Conservation (phyloP, 2,329 filamentous ascomycete genomes). For the Talaromyces sp. region DNA sequence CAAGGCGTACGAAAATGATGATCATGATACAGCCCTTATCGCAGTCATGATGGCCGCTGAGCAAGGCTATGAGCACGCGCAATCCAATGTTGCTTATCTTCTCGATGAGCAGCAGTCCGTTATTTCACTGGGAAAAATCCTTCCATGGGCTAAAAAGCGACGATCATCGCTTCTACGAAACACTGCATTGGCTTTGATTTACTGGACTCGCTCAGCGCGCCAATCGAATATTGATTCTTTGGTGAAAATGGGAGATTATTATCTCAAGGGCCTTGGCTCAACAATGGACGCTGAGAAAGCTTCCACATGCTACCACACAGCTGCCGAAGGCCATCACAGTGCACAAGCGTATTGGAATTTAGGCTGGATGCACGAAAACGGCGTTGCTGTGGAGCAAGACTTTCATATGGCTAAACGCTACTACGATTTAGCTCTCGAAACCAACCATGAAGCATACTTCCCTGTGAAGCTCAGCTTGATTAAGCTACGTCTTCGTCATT, state of each 20-base stretch:
- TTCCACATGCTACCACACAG: conserved; percentile 84
- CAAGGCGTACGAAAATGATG: conserved; percentile 69
- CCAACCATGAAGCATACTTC: conserved; percentile 88
- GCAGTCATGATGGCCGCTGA: conserved; percentile 83
- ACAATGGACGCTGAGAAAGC: conserved; percentile 73
- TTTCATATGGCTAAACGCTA: conserved; percentile 95
- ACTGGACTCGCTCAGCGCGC: conserved; percentile 91
- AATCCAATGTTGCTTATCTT: conserved; percentile 84
- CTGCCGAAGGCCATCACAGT: conserved; percentile 83
- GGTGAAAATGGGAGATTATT: conserved; percentile 98
- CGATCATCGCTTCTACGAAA: conserved; percentile 48
- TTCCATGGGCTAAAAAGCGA: conserved; percentile 41
- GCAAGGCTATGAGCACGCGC: conserved; percentile 82
- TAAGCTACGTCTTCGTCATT: conserved; percentile 77
- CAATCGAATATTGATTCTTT: conserved; percentile 90
- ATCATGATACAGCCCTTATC: conserved; percentile 73
- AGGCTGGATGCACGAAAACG: conserved; percentile 99
- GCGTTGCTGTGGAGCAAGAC: conserved; percentile 84
- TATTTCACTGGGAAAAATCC: conserved; percentile 50
- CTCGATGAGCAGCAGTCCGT: conserved; percentile 67
- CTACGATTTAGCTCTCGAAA: conserved; percentile 87
- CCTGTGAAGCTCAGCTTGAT: conserved; percentile 84
- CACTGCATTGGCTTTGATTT: conserved; percentile 68
- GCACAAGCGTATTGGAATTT: conserved; percentile 96
- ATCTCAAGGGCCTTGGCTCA: conserved; percentile 74